Base-by-base conservation (phyloP, 164 flowering plant species). In the Sextonia rubra region DNA sequence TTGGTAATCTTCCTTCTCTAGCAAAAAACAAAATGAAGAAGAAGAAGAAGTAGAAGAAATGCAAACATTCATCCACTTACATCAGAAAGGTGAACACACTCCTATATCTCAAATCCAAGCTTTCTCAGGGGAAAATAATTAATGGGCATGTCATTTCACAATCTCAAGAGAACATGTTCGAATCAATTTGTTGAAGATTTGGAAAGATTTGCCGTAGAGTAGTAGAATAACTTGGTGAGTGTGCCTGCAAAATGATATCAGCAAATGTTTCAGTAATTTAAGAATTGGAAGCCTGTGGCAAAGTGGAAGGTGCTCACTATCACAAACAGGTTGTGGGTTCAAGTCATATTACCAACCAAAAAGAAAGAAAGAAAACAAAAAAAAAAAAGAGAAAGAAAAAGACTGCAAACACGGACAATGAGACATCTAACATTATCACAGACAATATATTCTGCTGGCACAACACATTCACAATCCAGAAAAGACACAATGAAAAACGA, bases 101-200 rank as follows among this genome's bases (percentile, higher is more conserved):
- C 12, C 11, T 24, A 61, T 12, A 61, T 22, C 11, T 7, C 27
- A 61, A 3, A 61, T 58, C 23, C 22, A 20, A 61, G 64, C 64
- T 61, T 61, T 61, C 64, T 15, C 22, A 64, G 67, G 11, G 27
- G 18, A n/a, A 22, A 61, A 61, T 61, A 27, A 58, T 17, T 58
- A 20, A 58, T 22, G 44, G 44, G 44, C 44, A 32, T 32, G 44
- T 32, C 44, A 32, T 58, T 58, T 22, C 64, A 61, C 32, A 2
- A 11, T 58, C 67, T 70, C 64, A 78, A 0, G 76, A 73, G 64
- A 77, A 78, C 60, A 77, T 63, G 30, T 82, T 61, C 5, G 95
- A 87, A 81, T 94, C 98, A 75, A 94, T 85, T 78, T 92, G 97
- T 83, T 89, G 82, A 61, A 92, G 78, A 32, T 91, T 92, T 1